A percentile compares a stretch with the other conserved stretches of the same genome.
Conservation (phyloP, 805 yeast genomes). For the Sungouiozyma intestinalis region DNA sequence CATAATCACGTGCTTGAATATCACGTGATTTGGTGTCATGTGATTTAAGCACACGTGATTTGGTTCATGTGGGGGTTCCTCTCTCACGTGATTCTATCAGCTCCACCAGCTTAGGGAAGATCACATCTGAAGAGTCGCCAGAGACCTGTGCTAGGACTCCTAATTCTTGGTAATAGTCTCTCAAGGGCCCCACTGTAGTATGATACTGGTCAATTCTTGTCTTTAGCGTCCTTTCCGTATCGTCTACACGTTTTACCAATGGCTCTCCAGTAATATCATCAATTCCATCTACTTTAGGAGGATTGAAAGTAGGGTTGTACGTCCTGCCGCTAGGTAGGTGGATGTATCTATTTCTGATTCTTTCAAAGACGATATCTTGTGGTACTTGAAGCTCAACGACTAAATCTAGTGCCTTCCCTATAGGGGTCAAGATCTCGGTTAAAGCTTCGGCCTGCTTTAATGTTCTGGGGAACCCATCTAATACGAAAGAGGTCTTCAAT, state of each 20-base stretch:
- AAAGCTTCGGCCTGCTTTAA: slow-evolving; percentile 56
- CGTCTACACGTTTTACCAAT: slow-evolving; percentile 70
- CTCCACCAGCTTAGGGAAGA: slow-evolving; percentile 55
- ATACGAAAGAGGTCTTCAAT: slow-evolving; percentile 48
- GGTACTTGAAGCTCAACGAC: slow-evolving; percentile 88
- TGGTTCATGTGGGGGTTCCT: too few relatives aligned
- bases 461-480: slow-evolving; percentile 92
- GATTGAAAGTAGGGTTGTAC: slow-evolving; percentile 77
- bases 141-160: slow-evolving; percentile 46
- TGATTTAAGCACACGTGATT: too few relatives aligned
- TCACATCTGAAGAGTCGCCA: slow-evolving; percentile 78
- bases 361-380: slow-evolving; percentile 63
- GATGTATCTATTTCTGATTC: slow-evolving; percentile 80
- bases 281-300: slow-evolving; percentile 70
- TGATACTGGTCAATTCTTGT: slow-evolving; percentile 57
- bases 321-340: slow-evolving; percentile 80
- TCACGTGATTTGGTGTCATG: too few relatives aligned
- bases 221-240: slow-evolving; percentile 62
- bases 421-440: slow-evolving; percentile 32
- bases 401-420: slow-evolving; percentile 43
- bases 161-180: slow-evolving; percentile 42
- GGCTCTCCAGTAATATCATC: slow-evolving; percentile 91
- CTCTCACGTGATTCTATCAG: not conserved
- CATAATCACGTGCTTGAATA: too few relatives aligned
- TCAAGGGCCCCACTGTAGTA: slow-evolving; percentile 50